Evolutionary conservation across 2,329 filamentous ascomycete species (phyloP).

Genomic region (Penicillium concentricum): DNA sequence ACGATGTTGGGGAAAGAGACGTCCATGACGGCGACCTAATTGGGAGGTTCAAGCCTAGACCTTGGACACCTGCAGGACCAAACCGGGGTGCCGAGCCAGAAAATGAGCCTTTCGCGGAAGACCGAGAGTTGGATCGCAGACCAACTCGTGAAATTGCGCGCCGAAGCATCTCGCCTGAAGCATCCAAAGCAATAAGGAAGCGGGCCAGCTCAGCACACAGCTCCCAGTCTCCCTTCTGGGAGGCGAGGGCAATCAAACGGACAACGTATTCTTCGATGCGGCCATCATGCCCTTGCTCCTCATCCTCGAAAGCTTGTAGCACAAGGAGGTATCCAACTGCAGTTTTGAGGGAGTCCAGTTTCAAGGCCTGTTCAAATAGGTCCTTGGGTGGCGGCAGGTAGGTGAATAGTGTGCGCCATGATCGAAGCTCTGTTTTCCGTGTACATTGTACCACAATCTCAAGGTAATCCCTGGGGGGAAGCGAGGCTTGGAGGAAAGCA

Average conservation of each 20-base stretch:
- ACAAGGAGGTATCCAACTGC: slow-evolving; percentile 96
- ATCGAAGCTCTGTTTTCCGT: slow-evolving; percentile 91
- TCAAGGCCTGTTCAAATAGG: slow-evolving; percentile 88
- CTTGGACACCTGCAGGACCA: slow-evolving; percentile 31
- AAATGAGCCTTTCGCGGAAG: slow-evolving; percentile 19
- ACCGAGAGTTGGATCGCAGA: slow-evolving; percentile 18
- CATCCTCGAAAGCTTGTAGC: slow-evolving; percentile 72
- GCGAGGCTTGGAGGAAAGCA: slow-evolving; percentile 67
- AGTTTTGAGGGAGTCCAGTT: slow-evolving; percentile 83
- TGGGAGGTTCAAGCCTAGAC: slow-evolving; percentile 35
- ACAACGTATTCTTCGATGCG: slow-evolving; percentile 60
- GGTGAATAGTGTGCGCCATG: slow-evolving; percentile 90
- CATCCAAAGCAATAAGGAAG: slow-evolving; percentile 92
- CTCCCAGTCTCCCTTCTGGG: slow-evolving; percentile 87
- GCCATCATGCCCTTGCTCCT: slow-evolving; percentile 53
- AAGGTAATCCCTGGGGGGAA: slow-evolving; percentile 70
- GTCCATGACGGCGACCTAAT: slow-evolving; percentile 34
- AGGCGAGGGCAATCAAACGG: slow-evolving; percentile 75
- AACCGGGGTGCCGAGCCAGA: slow-evolving; percentile 14
- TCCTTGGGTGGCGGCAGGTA: slow-evolving; percentile 88
- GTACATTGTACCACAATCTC: slow-evolving; percentile 97
- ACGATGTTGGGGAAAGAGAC: slow-evolving; percentile 31
- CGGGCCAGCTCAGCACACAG: slow-evolving; percentile 90
- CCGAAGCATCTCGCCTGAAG: slow-evolving; percentile 72
- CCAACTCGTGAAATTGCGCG: slow-evolving; percentile 45